Evolutionary conservation across 139 green algal species (phyloP).

Genomic region (Protoeuglena noctilucae): DNA sequence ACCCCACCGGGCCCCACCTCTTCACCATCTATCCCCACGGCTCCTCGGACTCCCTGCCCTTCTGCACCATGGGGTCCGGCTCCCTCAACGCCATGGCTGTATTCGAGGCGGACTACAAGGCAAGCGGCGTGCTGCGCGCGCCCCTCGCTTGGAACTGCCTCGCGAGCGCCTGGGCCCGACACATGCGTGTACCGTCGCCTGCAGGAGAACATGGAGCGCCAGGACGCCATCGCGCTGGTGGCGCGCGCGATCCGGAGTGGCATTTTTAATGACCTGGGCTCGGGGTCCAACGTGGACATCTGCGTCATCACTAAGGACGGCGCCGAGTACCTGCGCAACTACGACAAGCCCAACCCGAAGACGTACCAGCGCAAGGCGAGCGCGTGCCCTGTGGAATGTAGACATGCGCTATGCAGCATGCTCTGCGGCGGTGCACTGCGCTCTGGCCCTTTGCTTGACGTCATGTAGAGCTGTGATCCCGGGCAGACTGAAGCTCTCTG

Average conservation of each 20-base stretch:
- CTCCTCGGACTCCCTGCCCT: slow-evolving; percentile 90
- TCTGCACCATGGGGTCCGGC: slow-evolving; percentile 90
- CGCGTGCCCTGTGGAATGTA: too few species aligned
- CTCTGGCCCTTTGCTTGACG: too few species aligned
- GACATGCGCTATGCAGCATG: too few species aligned
- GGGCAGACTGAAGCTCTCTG: too few species aligned
- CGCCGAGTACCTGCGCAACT: slow-evolving; percentile 76
- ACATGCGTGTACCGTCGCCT: too few species aligned
- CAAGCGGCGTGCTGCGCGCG: too few species aligned
- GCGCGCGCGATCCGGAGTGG: slow-evolving; percentile 45
- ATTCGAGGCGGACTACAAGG: slow-evolving; percentile 88
- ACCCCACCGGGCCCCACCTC: slow-evolving; percentile 85
- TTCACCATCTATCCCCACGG: slow-evolving; percentile 97
- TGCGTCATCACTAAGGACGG: slow-evolving; percentile 83
- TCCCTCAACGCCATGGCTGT: slow-evolving; percentile 93
- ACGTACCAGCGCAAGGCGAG: slow-evolving; percentile 67
- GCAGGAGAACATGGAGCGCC: slow-evolving; percentile 77
- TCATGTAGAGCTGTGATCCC: too few species aligned
- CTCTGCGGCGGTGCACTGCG: too few species aligned
- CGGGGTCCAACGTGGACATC: slow-evolving; percentile 91
- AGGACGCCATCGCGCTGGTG: slow-evolving; percentile 64
- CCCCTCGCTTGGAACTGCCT: too few species aligned
- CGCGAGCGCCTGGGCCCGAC: too few species aligned
- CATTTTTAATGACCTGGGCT: slow-evolving; percentile 94
- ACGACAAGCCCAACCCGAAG: slow-evolving; percentile 70